Evolutionary conservation across 192 early-diverging fungal species (phyloP).

Genomic region (Gonapodya prolifera): DNA sequence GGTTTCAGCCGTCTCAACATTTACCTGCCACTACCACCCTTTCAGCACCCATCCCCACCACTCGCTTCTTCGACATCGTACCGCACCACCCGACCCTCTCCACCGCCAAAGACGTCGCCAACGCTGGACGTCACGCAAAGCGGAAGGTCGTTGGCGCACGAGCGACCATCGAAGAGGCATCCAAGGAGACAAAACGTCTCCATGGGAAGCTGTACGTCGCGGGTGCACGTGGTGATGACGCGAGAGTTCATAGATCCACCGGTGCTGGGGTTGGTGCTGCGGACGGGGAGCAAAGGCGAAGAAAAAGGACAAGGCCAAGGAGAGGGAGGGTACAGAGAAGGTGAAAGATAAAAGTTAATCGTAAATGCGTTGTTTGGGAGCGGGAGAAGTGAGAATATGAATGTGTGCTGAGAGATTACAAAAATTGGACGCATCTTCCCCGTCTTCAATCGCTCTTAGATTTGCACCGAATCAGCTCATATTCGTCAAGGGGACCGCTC

Average conservation of each 20-base stretch:
- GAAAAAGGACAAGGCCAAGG: background rate
- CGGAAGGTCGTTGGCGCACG: background rate
- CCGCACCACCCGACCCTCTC: background rate
- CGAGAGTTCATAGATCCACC: background rate
- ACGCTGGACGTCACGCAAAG: background rate
- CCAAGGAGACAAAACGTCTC: background rate
- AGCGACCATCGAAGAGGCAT: background rate
- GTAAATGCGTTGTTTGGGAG: too few relatives aligned
- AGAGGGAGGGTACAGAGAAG: background rate
- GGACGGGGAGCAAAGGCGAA: background rate
- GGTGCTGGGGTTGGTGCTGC: background rate
- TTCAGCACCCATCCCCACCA: background rate
- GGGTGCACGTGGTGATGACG: background rate
- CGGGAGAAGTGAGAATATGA: too few relatives aligned
- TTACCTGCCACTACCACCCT: too few relatives aligned
- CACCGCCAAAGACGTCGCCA: background rate
- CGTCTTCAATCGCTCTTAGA: too few relatives aligned
- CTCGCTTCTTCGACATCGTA: background rate
- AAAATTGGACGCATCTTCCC: too few relatives aligned
- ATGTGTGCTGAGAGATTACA: too few relatives aligned
- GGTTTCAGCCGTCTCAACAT: too few relatives aligned
- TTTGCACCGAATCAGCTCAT: too few relatives aligned
- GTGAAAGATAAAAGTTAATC: background rate
- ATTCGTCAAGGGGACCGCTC: too few relatives aligned
- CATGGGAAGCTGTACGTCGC: background rate